Percentiles rank a stretch among this genome's conserved stretches.
Conservation (phyloP, 768 basidiomycete species). For the Mycena albidolilacea region DNA sequence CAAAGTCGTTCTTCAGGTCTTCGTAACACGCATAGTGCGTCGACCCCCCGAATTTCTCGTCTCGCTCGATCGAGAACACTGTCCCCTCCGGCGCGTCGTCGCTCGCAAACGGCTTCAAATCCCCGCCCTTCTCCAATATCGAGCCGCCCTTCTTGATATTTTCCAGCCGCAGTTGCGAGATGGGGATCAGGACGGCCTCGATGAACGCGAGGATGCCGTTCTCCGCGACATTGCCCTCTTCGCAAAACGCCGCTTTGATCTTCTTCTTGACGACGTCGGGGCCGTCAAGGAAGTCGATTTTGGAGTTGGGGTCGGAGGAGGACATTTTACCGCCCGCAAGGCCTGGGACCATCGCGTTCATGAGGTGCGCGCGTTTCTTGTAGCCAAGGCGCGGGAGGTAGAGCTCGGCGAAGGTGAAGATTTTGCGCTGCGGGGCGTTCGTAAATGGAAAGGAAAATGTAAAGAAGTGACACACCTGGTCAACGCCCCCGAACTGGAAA, state of each 20-base stretch:
- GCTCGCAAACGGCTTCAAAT: constrained; percentile 73
- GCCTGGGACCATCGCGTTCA: constrained; percentile 99
- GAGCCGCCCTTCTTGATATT: constrained; percentile 62
- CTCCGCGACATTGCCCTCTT: constrained; percentile 89
- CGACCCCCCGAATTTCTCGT: constrained; percentile 87
- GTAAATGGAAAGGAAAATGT: not conserved
- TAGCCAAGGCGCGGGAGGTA: constrained; percentile 96
- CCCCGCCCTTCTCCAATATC: constrained; percentile 63
- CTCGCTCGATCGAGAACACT: constrained; percentile 83
- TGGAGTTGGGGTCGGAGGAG: constrained; percentile 96
- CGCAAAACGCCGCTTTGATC: constrained; percentile 93
- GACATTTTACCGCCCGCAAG: constrained; percentile 98
- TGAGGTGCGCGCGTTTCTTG: constrained; percentile 94
- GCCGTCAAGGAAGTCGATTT: constrained; percentile 96
- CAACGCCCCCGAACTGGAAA: constrained; percentile 98
- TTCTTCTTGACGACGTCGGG: constrained; percentile 89
- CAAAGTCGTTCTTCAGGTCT: constrained; percentile 82
- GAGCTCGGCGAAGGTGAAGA: constrained; percentile 97
- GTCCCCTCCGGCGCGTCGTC: constrained; percentile 85
- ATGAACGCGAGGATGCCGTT: constrained; percentile 93
- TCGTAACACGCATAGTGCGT: constrained; percentile 80
- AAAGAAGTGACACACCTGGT: constrained; percentile 76
- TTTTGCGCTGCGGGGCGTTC: constrained; percentile 31
- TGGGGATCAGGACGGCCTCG: constrained; percentile 89
- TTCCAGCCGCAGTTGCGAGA: constrained; percentile 82